Evolutionary conservation across 2,329 filamentous ascomycete genomes (phyloP), one percentile per base, ranked within the genome.

Genomic region (Domatiomyces globalis): DNA sequence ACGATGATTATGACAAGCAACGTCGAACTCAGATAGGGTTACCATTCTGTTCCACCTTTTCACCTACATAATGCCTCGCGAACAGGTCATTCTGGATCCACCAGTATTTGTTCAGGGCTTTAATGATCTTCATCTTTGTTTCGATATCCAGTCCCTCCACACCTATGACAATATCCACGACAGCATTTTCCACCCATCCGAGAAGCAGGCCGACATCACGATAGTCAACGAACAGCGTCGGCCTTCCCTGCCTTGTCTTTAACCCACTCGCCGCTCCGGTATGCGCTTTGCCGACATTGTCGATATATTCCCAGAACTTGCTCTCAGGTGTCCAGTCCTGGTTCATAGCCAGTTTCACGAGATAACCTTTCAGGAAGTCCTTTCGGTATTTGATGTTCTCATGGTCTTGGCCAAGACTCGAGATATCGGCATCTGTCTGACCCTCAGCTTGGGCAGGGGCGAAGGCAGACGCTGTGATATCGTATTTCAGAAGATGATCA

Each of bases 11-110:
- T 25, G 6, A 25, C 22, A 6, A 25, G 3, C 22, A 25, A 25
- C 22, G 6, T 25, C 22, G 6, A 25, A 25, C 22, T 25, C 22
- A 25, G 22, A 25, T 25, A 25, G 6, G 3, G 6, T 6, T 6
- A 6, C 6, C 22, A 25, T 25, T 25, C 22, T 25, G 22, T 25
- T 25, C 22, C 22, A 25, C 22, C 22, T 25, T 25, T 25, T 25
- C 22, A 25, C 22, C 22, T 6, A 25, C 22, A 50, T 63, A 63
- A 45, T 63, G 60, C 47, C 60, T 59, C 45, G 60, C 56, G 52
- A 63, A 63, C 20, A 63, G 51, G 50, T 64, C 62, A 53, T 64
- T 64, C 55, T 64, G 62, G 42, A 64, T 61, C 62, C 62, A 64
- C 36, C 63, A 49, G 43, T 62, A 50, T 55, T 63, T 64, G 54